Evolutionary conservation across 768 basidiomycete species (phyloP).

Genomic region (Fistulinella prunicolor): DNA sequence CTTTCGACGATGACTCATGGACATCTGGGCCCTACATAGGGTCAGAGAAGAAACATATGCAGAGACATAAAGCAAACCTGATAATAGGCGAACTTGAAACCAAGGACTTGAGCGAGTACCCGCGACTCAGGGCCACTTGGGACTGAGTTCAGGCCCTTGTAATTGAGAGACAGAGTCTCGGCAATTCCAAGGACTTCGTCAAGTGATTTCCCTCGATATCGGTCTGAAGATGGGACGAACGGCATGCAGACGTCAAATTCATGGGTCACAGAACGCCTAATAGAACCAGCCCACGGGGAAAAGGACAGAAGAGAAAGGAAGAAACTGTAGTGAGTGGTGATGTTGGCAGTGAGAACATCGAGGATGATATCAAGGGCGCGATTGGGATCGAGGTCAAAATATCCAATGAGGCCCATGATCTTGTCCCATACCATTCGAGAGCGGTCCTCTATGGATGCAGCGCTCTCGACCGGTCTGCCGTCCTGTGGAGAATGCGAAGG

Average conservation of each 20-base stretch:
- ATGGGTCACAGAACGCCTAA: conserved; percentile 28
- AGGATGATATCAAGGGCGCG: conserved; percentile 91
- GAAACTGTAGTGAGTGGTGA: conserved; percentile 82
- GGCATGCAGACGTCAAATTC: conserved; percentile 36
- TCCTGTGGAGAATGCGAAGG: conserved; percentile 68
- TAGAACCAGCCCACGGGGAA: conserved; percentile 82
- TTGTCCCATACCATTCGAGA: conserved; percentile 76
- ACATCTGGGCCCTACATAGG: conserved; percentile 50
- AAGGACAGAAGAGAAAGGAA: conserved; percentile 83
- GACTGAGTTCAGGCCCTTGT: conserved; percentile 7
- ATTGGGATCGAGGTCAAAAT: conserved; percentile 96
- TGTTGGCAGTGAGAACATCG: conserved; percentile 82
- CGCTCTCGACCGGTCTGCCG: conserved; percentile 61
- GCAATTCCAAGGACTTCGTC: conserved; percentile 64
- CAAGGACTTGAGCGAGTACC: conserved; percentile 86
- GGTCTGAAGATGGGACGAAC: conserved; percentile 36
- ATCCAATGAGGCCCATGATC: conserved; percentile 85
- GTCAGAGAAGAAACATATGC: conserved; percentile 13
- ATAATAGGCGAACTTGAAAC: conserved; percentile 95
- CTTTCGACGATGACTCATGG: conserved; percentile 60
- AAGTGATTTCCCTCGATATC: conserved; percentile 57
- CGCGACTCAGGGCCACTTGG: conserved; percentile 42
- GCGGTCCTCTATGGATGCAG: conserved; percentile 56
- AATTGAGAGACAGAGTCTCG: conserved; percentile 31
- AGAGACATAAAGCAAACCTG: conserved; percentile 52